Base-by-base conservation (phyloP, 768 basidiomycete genomes). In the Tremella fuciformis region DNA sequence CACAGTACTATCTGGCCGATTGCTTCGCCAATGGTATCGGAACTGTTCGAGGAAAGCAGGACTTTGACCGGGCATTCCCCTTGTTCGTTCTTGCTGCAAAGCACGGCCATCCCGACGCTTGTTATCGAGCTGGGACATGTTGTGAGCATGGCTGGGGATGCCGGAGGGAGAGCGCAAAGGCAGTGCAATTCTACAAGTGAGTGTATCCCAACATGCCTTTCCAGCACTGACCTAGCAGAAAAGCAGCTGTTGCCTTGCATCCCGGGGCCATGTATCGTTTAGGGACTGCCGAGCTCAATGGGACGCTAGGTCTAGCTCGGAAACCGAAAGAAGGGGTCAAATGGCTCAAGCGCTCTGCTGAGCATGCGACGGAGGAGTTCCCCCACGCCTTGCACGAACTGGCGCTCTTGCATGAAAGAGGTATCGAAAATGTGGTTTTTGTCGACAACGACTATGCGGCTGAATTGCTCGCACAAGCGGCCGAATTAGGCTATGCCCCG, bases 121-220 rank as follows among this genome's bases (percentile, higher is more conserved):
- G 90, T 3, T 99, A 92, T 78, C 88, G 94, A 26, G 88, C 93
- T 0, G 96, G 92, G 29, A 93, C 93, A 2, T 99, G 96, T 75
- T 96, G 91, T 78, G 96, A 99, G 82, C 93, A 97, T 69, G 96
- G 93, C 25, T 98, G 94, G 96, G 96, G 96, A 6, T 94, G 91
- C 75, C 82, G 94, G 51, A 83, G 91, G 13, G 96, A 98, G 77
- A 86, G 85, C 16, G 86, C 86, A 44, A 97, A 97, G 72, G 91
- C 94, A 0, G 78, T 97, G 37, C 86, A 88, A 57, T 96, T 92
- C 80, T 98, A 87, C 80, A 85, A 74, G 79, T 80, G 18, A 44
- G 79, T 71, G 24, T 2, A 7, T 15, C 6, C 13, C 34, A 51
- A 40, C 11, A 18, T n/a, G 16, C 49, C 16, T 29, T n/a, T 22